These are phyloP conservation scores for Penicillium sp. DNA, from an alignment of 2,329 filamentous ascomycete genomes.

Conservation along the genomic window DNA sequence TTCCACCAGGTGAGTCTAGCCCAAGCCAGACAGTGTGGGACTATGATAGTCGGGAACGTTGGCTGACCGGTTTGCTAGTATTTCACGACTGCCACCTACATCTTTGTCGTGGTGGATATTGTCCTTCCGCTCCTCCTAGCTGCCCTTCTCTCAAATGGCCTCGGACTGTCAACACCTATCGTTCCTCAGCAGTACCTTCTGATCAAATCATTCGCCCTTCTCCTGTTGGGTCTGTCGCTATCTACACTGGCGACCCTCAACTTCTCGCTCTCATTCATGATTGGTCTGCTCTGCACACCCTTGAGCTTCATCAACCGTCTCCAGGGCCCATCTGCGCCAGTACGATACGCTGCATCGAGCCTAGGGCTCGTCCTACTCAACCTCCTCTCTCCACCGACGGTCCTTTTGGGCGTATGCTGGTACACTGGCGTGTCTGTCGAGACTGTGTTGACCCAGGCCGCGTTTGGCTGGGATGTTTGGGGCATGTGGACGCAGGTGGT, in stretches of 20 bases:
- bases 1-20: conserved; percentile 59
- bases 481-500: conserved; percentile 85
- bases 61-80: conserved; percentile 44
- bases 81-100: conserved; percentile 57
- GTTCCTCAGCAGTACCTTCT: conserved; percentile 67
- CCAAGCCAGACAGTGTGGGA: too few relatives aligned
- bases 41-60: conserved; percentile 15
- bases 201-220: conserved; percentile 86
- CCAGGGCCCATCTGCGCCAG: conserved; percentile 16
- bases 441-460: conserved; percentile 66
- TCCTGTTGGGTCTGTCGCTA: conserved; percentile 86
- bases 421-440: conserved; percentile 52
- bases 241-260: conserved; percentile 92
- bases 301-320: conserved; percentile 64
- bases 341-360: conserved; percentile 29
- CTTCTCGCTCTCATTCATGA: conserved; percentile 82
- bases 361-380: conserved; percentile 55
- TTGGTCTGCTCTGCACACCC: conserved; percentile 75
- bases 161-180: conserved; percentile 53
- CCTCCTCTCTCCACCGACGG: conserved; percentile 58
- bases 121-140: conserved; percentile 59
- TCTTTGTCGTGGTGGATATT: conserved; percentile 56
- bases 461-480: conserved; percentile 85
- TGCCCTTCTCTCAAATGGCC: conserved; percentile 48
- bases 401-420: conserved; percentile 51